Base-by-base conservation (phyloP, 768 basidiomycete genomes). In the Krasilnikovozyma curviuscula region DNA sequence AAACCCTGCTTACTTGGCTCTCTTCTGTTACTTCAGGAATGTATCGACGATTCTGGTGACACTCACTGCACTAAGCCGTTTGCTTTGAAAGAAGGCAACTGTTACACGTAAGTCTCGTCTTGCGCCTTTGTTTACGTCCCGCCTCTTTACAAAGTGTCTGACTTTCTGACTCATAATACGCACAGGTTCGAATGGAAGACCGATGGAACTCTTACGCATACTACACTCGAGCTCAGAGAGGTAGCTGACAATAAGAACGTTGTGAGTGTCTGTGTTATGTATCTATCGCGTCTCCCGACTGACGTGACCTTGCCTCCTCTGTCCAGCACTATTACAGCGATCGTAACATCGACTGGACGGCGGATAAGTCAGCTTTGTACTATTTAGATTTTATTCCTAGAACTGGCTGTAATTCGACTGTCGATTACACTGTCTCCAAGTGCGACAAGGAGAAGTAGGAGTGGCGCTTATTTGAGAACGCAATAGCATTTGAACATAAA, bases 311-410 rank as follows among this genome's bases (percentile, higher is more conserved):
- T 38, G 7, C 21, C 24, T 27, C n/a, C 44, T 18, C 44, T 46
- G 33, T 32, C 40, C 44, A 37, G 42, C 49, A 32, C 39, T 61
- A 56, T 42, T 63, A 61, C 50, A 46, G 60, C 33, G 61, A 63
- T 46, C 58, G 56, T 18, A 57, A 63, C 54, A 60, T 60, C 6
- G 53, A 63, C n/a, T 63, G 60, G 60, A 59, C 56, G 14, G 42
- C 60, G 21, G 60, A 61, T 37, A 56, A 57, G 52, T 49, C 31
- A 0, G 38, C 57, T 50, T 57, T 63, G 35, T 56, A 58, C 44
- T 63, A 61, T 55, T 49, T 61, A 45, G 62, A 63, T 53, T 63
- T 63, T 54, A 57, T 57, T 48, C 62, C 62, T 52, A 58, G 58
- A 50, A 54, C 57, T 42, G 57, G 56, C 50, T 56, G 56, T 30